Evolutionary conservation across 345 rosid genomes (phyloP).

Genomic region (Euphorbia pulcherrima): DNA sequence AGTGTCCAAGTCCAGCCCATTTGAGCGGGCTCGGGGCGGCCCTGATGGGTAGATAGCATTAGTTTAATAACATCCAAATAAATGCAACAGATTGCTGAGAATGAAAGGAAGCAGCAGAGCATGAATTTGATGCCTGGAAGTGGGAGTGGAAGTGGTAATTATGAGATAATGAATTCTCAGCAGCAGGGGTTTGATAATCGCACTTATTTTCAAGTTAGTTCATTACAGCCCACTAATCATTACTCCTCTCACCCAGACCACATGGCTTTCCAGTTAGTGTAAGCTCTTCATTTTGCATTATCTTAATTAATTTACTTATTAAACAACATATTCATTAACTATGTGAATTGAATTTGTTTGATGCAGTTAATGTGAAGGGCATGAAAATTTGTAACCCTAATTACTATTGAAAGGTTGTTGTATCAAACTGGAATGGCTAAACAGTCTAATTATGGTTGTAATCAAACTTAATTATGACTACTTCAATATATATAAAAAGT

Average conservation of each 20-base stretch:
- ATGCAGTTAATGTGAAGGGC: conserved; percentile 21
- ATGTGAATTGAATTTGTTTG: neutral
- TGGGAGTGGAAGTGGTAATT: conserved; percentile 46
- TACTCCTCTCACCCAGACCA: conserved; percentile 64
- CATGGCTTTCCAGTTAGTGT: conserved; percentile 84
- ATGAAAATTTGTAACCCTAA: neutral
- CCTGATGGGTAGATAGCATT: too few relatives aligned
- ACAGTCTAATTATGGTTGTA: neutral
- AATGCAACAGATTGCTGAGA: conserved; percentile 61
- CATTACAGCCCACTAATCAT: conserved; percentile 66
- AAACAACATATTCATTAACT: neutral
- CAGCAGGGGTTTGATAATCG: conserved; percentile 58
- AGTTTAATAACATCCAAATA: too few relatives aligned
- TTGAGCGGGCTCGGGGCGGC: too few relatives aligned
- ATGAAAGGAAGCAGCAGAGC: conserved; percentile 65
- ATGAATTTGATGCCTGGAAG: conserved; percentile 88
- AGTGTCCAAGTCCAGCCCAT: too few relatives aligned
- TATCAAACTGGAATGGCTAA: neutral
- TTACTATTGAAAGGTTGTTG: conserved; percentile 5
- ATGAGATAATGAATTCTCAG: conserved; percentile 57
- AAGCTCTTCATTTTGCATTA: conserved; percentile 24
- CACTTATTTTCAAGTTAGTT: conserved; percentile 74
- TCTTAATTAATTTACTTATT: neutral
- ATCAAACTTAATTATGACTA: conserved; percentile 18
- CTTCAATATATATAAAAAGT: conserved; percentile 12